Percentiles rank a stretch among this genome's conserved stretches.
These are phyloP conservation scores for Tylopilus cervinicoccineus DNA, from an alignment of 768 basidiomycete genomes.

Conservation along the genomic window DNA sequence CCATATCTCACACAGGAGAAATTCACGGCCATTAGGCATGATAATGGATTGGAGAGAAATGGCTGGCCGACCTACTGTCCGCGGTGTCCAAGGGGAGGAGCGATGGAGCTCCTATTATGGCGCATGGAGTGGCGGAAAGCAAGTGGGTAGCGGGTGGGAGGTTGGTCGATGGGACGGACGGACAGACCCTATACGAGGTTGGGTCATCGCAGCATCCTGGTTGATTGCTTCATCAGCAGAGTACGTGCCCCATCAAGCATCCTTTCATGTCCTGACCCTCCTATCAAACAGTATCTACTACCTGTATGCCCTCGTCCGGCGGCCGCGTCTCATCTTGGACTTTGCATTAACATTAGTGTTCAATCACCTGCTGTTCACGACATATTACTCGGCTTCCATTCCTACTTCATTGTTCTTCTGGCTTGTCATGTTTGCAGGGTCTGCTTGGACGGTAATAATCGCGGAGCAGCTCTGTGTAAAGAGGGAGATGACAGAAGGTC, in stretches of 20 bases:
- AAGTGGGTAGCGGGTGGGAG: conserved; percentile 53
- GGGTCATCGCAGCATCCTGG: conserved; percentile 91
- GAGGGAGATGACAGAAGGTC: conserved; percentile 85
- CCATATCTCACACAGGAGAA: not conserved
- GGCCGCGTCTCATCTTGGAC: conserved; percentile 93
- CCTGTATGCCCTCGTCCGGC: conserved; percentile 81
- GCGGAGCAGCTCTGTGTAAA: conserved; percentile 92
- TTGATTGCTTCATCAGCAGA: conserved; percentile 75
- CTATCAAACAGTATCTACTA: conserved; percentile 55
- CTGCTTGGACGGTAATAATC: conserved; percentile 68
- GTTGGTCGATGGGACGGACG: conserved; percentile 60
- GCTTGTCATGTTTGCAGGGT: conserved; percentile 68
- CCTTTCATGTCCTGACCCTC: conserved; percentile 8
- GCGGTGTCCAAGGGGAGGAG: conserved; percentile 57
- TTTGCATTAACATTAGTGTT: conserved; percentile 88
- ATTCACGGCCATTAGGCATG: conserved; percentile 51
- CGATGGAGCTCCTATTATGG: conserved; percentile 65
- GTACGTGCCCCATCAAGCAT: conserved; percentile 49
- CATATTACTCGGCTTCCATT: conserved; percentile 63
- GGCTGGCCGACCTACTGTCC: conserved; percentile 78
- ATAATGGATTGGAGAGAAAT: conserved; percentile 98
- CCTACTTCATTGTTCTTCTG: conserved; percentile 95
- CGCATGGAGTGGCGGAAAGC: conserved; percentile 79
- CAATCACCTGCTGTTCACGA: conserved; percentile 90
- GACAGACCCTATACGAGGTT: conserved; percentile 77